These are phyloP conservation scores for Lyophyllum shimeji DNA, from an alignment of 768 basidiomycete genomes.

Conservation along the genomic window DNA sequence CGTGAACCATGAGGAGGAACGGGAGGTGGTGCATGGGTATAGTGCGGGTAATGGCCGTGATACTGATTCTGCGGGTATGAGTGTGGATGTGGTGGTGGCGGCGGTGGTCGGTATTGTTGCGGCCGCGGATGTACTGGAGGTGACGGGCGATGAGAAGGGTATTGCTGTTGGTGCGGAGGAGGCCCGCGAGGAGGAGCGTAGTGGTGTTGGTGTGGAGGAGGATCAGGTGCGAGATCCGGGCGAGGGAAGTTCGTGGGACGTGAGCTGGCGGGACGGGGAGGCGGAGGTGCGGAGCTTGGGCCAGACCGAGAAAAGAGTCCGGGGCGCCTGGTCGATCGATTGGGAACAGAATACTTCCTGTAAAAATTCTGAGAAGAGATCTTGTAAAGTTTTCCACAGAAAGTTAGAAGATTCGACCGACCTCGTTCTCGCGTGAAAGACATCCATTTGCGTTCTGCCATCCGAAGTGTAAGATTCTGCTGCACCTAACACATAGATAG, in stretches of 20 bases:
- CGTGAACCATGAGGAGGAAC: constrained; percentile 13
- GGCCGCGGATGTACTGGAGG: constrained; percentile 19
- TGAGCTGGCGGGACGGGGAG: constrained; percentile 23
- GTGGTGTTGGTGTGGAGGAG: constrained; percentile 25
- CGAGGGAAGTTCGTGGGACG: constrained; percentile 47
- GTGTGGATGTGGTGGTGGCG: constrained; percentile 13
- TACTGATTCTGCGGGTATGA: constrained; percentile 20
- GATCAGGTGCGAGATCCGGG: constrained; percentile 59
- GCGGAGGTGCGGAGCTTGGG: constrained; percentile 31
- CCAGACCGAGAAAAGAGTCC: constrained; percentile 49
- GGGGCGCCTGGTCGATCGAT: constrained; percentile 32
- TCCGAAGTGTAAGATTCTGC: neutral
- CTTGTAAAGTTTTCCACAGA: neutral
- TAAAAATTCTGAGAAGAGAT: constrained; percentile 47
- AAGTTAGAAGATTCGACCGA: constrained; percentile 20
- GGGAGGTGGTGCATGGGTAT: constrained; percentile 4
- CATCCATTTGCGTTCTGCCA: constrained; percentile 60
- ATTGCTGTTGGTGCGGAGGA: constrained; percentile 22
- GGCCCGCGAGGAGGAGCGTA: constrained; percentile 21
- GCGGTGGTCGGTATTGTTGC: constrained; percentile 9
- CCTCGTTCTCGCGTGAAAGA: constrained; percentile 59
- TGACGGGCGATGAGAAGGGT: constrained; percentile 7
- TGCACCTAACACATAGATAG: neutral
- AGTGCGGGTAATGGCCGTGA: constrained; percentile 13
- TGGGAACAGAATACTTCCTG: constrained; percentile 63